Evolutionary conservation across 1,284 basidiomycete species (phyloP), one percentile per base, ranked within the genome.

Genomic region (Puccinia polysora): DNA sequence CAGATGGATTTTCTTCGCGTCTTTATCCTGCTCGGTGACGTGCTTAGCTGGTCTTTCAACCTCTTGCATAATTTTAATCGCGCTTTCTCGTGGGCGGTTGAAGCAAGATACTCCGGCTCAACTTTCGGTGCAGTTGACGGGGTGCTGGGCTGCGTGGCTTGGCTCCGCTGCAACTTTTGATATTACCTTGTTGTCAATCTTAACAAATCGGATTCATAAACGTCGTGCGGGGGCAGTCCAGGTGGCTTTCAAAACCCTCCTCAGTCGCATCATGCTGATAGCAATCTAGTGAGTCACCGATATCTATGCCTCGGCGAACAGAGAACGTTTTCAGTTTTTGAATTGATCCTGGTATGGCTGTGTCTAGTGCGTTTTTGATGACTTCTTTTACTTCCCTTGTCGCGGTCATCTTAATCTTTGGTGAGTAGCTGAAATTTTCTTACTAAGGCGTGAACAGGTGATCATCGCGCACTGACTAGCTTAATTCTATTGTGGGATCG

Each of bases 261-360:
- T 63, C 38, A 43, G 59, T 63, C 59, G 59, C 32, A 63, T 63
- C 59, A 28, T 63, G 59, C 23, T 63, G 36, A 43, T 63, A 3
- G 38, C 59, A 45, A 28, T 63, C 5, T 30, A 63, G 59, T 63
- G 47, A 34, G 59, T 8, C 10, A 10, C 28, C 40, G 3, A 43
- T 18, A 18, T 47, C 32, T 12, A 47, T 45, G 8, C 32, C 47
- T 15, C 59, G 30, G 15, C 23, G 12, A 49, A n/a, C 23, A 12
- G 32, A 4, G 5, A 28, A 47, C 20, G 32, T 18, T 18, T 12
- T 20, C 5, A 8, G n/a, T 23, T 38, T 18, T 23, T 58, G 34
- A 40, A 18, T 23, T 40, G 8, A 23, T 10, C 38, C 18, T 14
- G 25, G 23, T 12, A 45, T 7, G 25, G n/a, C 10, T 34, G 34